phyloP scores from a whole-genome alignment of 768 basidiomycete species.

The Panellus pusillus region DNA sequence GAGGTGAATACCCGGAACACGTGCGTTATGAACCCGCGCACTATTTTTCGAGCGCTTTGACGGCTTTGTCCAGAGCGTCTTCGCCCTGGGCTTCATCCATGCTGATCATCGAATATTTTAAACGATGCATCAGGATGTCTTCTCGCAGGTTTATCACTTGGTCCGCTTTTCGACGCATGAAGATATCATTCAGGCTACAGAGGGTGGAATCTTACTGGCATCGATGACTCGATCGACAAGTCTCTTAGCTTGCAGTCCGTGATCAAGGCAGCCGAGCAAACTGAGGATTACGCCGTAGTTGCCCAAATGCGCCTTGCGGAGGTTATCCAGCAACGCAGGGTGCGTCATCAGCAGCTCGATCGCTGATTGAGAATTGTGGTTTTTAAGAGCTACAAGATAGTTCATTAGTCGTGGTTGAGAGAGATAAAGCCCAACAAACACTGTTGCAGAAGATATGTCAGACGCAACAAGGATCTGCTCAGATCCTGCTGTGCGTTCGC shows the following conservation, averaged over 20 bases:
- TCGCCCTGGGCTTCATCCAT: slow-evolving; percentile 66
- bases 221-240: slow-evolving; percentile 92
- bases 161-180: slow-evolving; percentile 55
- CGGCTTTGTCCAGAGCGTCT: slow-evolving; percentile 61
- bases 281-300: slow-evolving; percentile 91
- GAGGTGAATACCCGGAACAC: not conserved
- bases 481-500: slow-evolving; percentile 79
- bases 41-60: slow-evolving; percentile 87
- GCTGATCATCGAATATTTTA: slow-evolving; percentile 83
- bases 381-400: slow-evolving; percentile 53
- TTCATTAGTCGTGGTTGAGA: slow-evolving; percentile 3
- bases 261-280: slow-evolving; percentile 88
- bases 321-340: slow-evolving; percentile 76
- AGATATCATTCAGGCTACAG: not conserved
- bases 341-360: slow-evolving; percentile 83
- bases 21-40: slow-evolving; percentile 38
- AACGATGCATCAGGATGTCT: slow-evolving; percentile 77
- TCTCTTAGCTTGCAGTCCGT: slow-evolving; percentile 81
- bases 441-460: slow-evolving; percentile 82
- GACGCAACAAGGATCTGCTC: slow-evolving; percentile 69
- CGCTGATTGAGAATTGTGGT: slow-evolving; percentile 70
- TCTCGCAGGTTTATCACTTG: slow-evolving; percentile 92
- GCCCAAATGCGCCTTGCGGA: slow-evolving; percentile 89
- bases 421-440: slow-evolving; percentile 40
- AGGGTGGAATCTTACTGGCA: slow-evolving; percentile 40